Conservation (phyloP, 305 asterid genomes). For the Ajuga reptans region DNA sequence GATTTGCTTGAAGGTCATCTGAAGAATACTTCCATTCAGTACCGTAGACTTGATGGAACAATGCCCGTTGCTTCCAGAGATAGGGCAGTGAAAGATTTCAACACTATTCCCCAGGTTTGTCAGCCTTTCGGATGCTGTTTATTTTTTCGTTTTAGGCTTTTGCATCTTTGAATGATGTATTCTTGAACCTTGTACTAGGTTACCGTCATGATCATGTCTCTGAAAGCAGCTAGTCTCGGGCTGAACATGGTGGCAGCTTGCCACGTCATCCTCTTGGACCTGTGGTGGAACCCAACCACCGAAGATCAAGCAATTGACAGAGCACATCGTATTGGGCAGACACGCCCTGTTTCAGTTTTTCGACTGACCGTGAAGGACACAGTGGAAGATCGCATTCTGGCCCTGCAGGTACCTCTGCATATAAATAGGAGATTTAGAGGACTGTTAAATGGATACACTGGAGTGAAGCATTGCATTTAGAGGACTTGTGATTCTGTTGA, state of each 20-base stretch:
- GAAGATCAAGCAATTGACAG: conserved; percentile 98
- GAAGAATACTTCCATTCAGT: conserved; percentile 58
- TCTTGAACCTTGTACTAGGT: conserved; percentile 43
- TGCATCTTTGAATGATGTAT: conserved; percentile 7
- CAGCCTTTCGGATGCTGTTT: conserved; percentile 8
- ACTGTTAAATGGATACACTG: background rate
- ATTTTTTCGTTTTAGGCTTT: background rate
- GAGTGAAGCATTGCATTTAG: background rate
- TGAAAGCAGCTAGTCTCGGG: conserved; percentile 98
- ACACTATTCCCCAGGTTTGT: conserved; percentile 71
- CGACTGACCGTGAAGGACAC: conserved; percentile 90
- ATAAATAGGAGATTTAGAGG: too few species aligned
- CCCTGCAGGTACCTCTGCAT: conserved; percentile 79
- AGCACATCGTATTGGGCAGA: conserved; percentile 97
- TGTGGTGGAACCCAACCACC: conserved; percentile 99
- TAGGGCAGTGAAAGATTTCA: conserved; percentile 91
- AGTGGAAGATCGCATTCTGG: conserved; percentile 94
- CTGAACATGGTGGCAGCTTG: conserved; percentile 95
- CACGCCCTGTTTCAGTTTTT: conserved; percentile 86
- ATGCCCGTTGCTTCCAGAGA: conserved; percentile 84
- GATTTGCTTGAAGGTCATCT: conserved; percentile 83
- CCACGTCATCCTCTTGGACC: conserved; percentile 85
- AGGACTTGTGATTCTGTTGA: background rate
- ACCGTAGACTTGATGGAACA: conserved; percentile 92
- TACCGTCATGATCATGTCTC: conserved; percentile 88